A percentile compares a stretch with the other conserved stretches of the same genome.
These are phyloP conservation scores for Kappamyces sp. DNA, from an alignment of 192 early-diverging fungal species.

Conservation along the genomic window DNA sequence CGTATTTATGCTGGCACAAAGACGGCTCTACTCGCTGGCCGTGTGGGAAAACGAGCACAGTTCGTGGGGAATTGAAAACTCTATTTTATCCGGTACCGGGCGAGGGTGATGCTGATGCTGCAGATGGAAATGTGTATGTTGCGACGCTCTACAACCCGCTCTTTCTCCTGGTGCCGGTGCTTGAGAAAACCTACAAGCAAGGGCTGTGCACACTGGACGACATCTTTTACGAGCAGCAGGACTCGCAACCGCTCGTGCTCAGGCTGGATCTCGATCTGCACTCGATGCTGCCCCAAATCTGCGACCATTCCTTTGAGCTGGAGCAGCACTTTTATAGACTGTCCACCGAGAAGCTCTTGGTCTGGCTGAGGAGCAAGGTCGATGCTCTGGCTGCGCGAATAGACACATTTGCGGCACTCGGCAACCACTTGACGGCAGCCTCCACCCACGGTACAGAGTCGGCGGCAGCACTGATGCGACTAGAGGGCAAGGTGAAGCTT, in stretches of 20 bases:
- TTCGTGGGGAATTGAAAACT: no score
- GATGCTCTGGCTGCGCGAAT: background rate
- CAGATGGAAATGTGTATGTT: constrained; percentile 5
- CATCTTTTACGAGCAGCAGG: constrained; percentile 8
- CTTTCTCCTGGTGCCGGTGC: constrained; percentile 9
- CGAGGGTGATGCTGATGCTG: background rate
- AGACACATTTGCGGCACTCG: no score
- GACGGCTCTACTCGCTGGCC: no score
- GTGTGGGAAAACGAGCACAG: no score
- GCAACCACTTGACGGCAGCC: no score
- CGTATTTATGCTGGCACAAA: no score
- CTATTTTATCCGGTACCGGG: no score
- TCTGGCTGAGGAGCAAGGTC: background rate
- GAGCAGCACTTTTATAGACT: constrained; percentile 13
- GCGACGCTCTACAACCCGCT: constrained; percentile 5
- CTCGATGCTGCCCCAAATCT: background rate
- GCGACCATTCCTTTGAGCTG: constrained; percentile 1
- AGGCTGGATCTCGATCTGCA: constrained; percentile 1
- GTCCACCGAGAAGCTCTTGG: background rate
- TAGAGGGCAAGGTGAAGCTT: no score
- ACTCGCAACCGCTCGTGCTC: background rate
- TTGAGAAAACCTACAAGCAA: constrained; percentile 9
- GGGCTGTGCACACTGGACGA: constrained; percentile 2
- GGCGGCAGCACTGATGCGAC: no score
- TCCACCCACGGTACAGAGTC: no score